These are phyloP conservation scores for Solanum corneliomulleri DNA, from an alignment of 257 asterid species.

Conservation along the genomic window DNA sequence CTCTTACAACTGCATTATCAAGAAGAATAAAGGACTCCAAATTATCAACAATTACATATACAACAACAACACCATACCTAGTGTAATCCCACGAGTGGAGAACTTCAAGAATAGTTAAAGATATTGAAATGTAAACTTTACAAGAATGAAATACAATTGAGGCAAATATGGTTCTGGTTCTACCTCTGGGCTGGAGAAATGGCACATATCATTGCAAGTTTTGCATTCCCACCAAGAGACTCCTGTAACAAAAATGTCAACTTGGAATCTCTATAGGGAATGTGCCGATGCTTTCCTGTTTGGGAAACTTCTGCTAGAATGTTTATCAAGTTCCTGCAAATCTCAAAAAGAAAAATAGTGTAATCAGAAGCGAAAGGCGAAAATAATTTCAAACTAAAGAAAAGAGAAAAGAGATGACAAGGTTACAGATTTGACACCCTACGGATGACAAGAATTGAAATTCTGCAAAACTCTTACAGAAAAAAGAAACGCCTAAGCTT, in stretches of 20 bases:
- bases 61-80: not conserved
- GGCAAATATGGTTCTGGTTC: not conserved
- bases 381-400: not conserved
- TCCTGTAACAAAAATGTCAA: conserved; percentile 94
- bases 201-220: conserved; percentile 96
- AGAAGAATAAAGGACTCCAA: not conserved
- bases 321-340: conserved; percentile 80
- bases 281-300: conserved; percentile 92
- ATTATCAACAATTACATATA: not conserved
- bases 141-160: not conserved
- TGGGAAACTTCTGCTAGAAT: conserved; percentile 96
- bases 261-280: conserved; percentile 96
- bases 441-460: not conserved
- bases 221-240: conserved; percentile 96
- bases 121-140: not conserved
- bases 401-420: not conserved
- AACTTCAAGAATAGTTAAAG: not conserved
- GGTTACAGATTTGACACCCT: not conserved
- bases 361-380: conserved; percentile 8
- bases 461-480: not conserved
- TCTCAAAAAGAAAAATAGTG: conserved; percentile 4
- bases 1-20: conserved; percentile 66
- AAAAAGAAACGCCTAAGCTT: not conserved
- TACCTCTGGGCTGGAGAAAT: conserved; percentile 88
- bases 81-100: not conserved